Evolutionary conservation across 148 eudicot species (phyloP).

Genomic region (Silene latifolia): DNA sequence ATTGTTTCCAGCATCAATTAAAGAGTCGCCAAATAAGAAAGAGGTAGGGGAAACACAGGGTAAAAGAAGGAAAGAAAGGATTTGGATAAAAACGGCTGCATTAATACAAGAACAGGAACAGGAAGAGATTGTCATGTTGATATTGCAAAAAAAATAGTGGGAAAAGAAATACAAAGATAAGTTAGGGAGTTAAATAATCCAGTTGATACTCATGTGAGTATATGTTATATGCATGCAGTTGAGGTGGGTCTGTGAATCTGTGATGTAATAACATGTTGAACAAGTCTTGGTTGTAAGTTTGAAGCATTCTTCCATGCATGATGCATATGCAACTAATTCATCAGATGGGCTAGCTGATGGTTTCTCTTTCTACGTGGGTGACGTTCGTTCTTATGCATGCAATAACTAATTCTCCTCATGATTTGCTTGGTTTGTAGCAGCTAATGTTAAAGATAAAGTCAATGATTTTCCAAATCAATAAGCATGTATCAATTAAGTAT

Average conservation of each 20-base stretch:
- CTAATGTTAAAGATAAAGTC: too few relatives aligned
- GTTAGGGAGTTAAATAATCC: too few relatives aligned
- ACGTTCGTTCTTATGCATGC: too few relatives aligned
- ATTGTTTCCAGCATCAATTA: conserved; percentile 63
- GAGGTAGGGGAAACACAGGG: conserved; percentile 30
- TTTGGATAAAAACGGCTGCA: background rate
- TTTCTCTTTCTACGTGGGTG: background rate
- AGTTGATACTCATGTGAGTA: too few relatives aligned
- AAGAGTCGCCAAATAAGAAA: conserved; percentile 60
- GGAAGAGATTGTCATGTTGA: conserved; percentile 14
- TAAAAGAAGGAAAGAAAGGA: conserved; percentile 5
- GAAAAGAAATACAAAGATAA: too few relatives aligned
- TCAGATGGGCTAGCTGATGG: background rate
- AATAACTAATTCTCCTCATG: too few relatives aligned
- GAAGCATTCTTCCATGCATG: conserved; percentile 15
- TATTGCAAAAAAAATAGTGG: too few relatives aligned
- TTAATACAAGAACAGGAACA: background rate
- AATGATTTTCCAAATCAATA: too few relatives aligned
- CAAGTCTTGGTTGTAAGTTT: conserved; percentile 11
- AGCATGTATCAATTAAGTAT: too few relatives aligned
- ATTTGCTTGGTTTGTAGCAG: too few relatives aligned
- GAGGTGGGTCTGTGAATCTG: background rate
- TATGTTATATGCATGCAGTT: background rate
- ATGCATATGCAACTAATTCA: background rate
- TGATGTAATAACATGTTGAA: conserved; percentile 23